Conservation (phyloP, 2,329 filamentous ascomycete species). For the Scytalidium sp. region DNA sequence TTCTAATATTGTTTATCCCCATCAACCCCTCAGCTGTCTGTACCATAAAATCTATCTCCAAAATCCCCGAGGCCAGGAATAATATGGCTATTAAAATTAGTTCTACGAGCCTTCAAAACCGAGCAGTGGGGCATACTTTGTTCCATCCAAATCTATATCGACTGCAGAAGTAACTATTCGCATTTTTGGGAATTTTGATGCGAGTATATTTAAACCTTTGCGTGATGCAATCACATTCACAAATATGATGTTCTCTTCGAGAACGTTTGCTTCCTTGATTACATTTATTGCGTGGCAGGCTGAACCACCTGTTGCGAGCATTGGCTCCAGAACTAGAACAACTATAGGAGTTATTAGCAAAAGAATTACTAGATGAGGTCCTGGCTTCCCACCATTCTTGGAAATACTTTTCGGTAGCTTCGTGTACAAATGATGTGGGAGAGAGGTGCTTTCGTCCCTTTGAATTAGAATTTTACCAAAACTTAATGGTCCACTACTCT, state of each 20-base stretch:
- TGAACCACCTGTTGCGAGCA: conserved; percentile 23
- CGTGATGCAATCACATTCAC: conserved; percentile 26
- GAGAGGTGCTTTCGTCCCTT: conserved; percentile 27
- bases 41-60: conserved; percentile 30
- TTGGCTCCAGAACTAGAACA: conserved; percentile 18
- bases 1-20: no score
- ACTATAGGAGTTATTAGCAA: no score
- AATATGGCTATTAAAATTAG: conserved; percentile 27
- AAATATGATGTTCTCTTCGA: conserved; percentile 26
- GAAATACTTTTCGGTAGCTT: conserved; percentile 40
- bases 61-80: conserved; percentile 34
- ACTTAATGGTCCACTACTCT: conserved; percentile 25
- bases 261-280: conserved; percentile 13
- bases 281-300: conserved; percentile 17
- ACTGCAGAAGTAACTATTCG: conserved; percentile 20
- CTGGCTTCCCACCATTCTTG: conserved; percentile 16
- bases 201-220: conserved; percentile 19
- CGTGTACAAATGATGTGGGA: conserved; percentile 32
- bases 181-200: conserved; percentile 17
- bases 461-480: conserved; percentile 32
- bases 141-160: conserved; percentile 14
- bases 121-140: no score
- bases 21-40: no score
- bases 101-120: conserved; percentile 9
- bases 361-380: background rate